Evolutionary conservation across 176 grass and related monocot genomes (phyloP).

Genomic region (Carex littledalei): DNA sequence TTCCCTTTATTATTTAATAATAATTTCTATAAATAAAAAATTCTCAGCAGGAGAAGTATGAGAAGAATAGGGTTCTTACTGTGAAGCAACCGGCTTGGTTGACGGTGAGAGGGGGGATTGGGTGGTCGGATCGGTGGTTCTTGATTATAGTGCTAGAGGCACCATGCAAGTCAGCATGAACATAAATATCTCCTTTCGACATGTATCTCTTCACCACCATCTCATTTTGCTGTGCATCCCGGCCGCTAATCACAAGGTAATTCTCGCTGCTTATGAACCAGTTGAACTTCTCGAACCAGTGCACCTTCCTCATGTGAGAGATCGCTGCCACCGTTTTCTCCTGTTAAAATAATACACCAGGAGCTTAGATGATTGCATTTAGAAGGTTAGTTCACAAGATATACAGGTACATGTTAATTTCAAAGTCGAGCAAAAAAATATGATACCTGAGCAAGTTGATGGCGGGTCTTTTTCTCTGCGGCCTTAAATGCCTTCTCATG

Average conservation of each 20-base stretch:
- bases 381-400: not conserved
- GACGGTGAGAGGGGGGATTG: slow-evolving; percentile 80
- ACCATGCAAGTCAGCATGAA: slow-evolving; percentile 91
- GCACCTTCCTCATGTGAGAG: slow-evolving; percentile 96
- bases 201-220: slow-evolving; percentile 94
- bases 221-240: slow-evolving; percentile 96
- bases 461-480: slow-evolving; percentile 91
- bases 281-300: slow-evolving; percentile 99
- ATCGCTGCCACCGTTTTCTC: slow-evolving; percentile 95
- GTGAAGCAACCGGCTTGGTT: slow-evolving; percentile 97
- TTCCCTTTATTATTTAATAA: no score
- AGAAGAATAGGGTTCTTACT: slow-evolving; percentile 37
- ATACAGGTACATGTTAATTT: not conserved
- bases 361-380: not conserved
- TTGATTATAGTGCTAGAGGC: slow-evolving; percentile 98
- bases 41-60: not conserved
- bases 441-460: slow-evolving; percentile 88
- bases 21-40: no score
- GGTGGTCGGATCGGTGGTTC: slow-evolving; percentile 77
- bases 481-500: slow-evolving; percentile 99
- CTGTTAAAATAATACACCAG: slow-evolving; percentile 34
- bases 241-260: slow-evolving; percentile 88
- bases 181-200: slow-evolving; percentile 99
- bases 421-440: not conserved
- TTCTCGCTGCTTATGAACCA: slow-evolving; percentile 99